Percentiles rank a stretch among this genome's conserved stretches.
phyloP scores from a whole-genome alignment of 371 early-diverging fungal genomes.

The Synchytrium microbalum region DNA sequence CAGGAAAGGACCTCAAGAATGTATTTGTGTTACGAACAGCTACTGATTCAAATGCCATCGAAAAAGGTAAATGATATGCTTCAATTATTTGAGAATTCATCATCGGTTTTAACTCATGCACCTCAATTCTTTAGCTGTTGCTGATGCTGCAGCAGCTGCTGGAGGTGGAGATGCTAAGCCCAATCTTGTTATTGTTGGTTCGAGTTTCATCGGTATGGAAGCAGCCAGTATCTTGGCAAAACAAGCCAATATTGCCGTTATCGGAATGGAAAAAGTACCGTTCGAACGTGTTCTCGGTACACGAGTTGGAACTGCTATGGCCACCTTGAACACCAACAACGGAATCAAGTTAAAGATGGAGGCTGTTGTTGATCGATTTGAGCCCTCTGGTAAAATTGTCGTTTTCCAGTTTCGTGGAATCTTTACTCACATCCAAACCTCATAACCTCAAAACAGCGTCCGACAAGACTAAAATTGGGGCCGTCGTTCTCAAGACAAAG shows the following conservation, averaged over 20 bases:
- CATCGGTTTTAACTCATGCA: conserved; percentile 1
- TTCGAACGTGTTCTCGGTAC: conserved; percentile 44
- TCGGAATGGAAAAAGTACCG: conserved; percentile 45
- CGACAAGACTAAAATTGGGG: conserved; percentile 21
- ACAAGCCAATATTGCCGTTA: conserved; percentile 36
- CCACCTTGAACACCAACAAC: conserved; percentile 29
- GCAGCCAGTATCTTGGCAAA: conserved; percentile 37
- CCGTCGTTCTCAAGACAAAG: conserved; percentile 32
- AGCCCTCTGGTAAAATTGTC: conserved; percentile 13
- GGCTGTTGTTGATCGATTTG: conserved; percentile 26
- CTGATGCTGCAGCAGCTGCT: background rate
- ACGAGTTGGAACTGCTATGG: conserved; percentile 35
- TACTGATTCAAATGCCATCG: conserved; percentile 33
- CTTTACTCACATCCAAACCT: background rate
- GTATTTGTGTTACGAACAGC: conserved; percentile 38
- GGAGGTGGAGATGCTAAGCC: too few species aligned
- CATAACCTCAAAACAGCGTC: conserved; percentile 9
- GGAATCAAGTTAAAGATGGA: conserved; percentile 37
- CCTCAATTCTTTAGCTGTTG: background rate
- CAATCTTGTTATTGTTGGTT: conserved; percentile 44
- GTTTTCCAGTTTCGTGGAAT: background rate
- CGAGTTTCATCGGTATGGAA: conserved; percentile 55
- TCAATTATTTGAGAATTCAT: conserved; percentile 1
- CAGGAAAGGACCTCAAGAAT: conserved; percentile 35
- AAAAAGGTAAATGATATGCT: conserved; percentile 19